Conservation (phyloP, 768 basidiomycete genomes). For the Crepidotus variabilis region DNA sequence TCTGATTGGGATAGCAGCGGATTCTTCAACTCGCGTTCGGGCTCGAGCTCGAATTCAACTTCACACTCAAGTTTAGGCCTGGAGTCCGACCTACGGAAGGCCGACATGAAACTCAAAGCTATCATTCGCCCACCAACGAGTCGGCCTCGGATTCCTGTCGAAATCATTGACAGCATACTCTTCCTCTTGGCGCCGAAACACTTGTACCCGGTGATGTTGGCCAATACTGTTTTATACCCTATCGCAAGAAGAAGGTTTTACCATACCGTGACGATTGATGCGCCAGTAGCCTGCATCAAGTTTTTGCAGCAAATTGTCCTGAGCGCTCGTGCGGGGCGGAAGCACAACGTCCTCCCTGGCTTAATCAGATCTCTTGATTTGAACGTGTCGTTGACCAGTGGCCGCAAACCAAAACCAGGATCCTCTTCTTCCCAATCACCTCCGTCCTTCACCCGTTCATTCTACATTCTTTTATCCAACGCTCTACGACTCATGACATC, state of each 20-base stretch:
- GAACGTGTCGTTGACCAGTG: constrained; percentile 24
- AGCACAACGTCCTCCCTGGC: constrained; percentile 18
- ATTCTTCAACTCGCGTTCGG: not conserved
- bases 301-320: constrained; percentile 37
- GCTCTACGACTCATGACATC: constrained; percentile 33
- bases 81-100: not conserved
- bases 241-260: constrained; percentile 27
- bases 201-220: constrained; percentile 18
- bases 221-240: constrained; percentile 24
- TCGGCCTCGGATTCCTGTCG: constrained; percentile 25
- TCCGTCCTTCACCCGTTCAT: constrained; percentile 35
- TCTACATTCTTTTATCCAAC: constrained; percentile 46
- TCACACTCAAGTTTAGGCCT: not conserved
- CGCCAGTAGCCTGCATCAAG: constrained; percentile 24
- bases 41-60: not conserved
- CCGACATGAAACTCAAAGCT: not conserved
- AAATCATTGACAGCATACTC: constrained; percentile 28
- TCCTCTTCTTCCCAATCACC: constrained; percentile 10
- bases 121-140: not conserved
- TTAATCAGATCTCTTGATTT: constrained; percentile 47
- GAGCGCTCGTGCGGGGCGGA: constrained; percentile 20
- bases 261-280: constrained; percentile 28
- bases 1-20: not conserved
- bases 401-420: not conserved
- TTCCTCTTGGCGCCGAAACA: constrained; percentile 15